Conservation (phyloP, 2,329 filamentous ascomycete species). For the Fusarium haematococcum region DNA sequence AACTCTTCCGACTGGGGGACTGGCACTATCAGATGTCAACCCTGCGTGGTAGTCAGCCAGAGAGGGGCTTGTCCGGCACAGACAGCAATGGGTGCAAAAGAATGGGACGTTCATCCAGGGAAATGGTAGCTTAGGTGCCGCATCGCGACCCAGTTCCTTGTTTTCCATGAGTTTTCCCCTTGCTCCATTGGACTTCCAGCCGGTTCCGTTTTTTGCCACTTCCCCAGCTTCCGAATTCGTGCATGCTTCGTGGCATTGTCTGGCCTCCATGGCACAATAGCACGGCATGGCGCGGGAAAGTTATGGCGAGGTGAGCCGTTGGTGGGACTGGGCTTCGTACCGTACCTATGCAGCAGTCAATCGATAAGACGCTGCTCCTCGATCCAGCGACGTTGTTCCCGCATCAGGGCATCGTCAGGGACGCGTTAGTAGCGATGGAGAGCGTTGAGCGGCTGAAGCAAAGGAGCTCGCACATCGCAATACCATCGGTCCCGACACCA, state of each 20-base stretch:
- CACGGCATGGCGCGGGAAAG: conserved; percentile 20
- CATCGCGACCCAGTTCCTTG: conserved; percentile 28
- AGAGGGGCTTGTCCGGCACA: neutral
- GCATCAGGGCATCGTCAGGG: conserved; percentile 22
- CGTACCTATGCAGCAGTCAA: neutral
- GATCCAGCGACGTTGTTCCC: conserved; percentile 14
- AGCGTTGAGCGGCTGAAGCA: conserved; percentile 23
- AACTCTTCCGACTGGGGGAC: conserved; percentile 20
- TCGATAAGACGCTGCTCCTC: neutral
- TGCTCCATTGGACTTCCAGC: neutral
- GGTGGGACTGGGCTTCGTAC: conserved; percentile 16
- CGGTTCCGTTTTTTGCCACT: conserved; percentile 8
- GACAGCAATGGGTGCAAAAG: neutral
- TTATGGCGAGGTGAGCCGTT: conserved; percentile 16
- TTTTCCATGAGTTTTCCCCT: conserved; percentile 25
- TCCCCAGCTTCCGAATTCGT: conserved; percentile 16
- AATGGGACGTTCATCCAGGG: conserved; percentile 9
- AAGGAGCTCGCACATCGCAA: conserved; percentile 23
- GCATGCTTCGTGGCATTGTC: conserved; percentile 26
- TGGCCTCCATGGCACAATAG: conserved; percentile 1
- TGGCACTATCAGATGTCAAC: conserved; percentile 20
- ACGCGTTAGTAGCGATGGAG: conserved; percentile 25
- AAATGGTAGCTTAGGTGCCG: conserved; percentile 4
- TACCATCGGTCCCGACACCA: conserved; percentile 23
- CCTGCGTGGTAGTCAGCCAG: neutral